A percentile compares a stretch with the other conserved stretches of the same genome.
phyloP scores from a whole-genome alignment of 2,329 filamentous ascomycete genomes.

The Venturia pyrina region DNA sequence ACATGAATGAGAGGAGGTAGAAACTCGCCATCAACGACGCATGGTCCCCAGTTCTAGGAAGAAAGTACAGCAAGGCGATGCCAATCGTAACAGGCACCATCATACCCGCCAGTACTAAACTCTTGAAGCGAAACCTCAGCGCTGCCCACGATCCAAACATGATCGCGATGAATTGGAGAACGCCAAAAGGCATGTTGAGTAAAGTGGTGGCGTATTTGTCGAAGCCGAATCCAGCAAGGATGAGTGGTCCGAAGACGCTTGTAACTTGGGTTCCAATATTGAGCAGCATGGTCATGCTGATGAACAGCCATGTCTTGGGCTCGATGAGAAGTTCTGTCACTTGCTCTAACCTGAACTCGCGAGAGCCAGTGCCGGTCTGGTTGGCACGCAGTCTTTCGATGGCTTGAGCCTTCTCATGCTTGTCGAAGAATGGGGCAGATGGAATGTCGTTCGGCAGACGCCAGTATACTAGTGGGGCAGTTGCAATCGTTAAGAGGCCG shows the following conservation, averaged over 20 bases:
- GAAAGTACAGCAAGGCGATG: conserved; percentile 45
- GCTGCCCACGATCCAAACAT: conserved; percentile 42
- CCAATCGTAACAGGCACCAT: conserved; percentile 53
- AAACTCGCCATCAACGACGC: conserved; percentile 48
- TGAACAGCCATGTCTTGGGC: conserved; percentile 47
- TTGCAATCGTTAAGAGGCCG: conserved; percentile 49
- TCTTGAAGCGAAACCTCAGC: conserved; percentile 48
- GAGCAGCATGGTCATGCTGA: conserved; percentile 49
- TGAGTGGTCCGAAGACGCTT: conserved; percentile 56
- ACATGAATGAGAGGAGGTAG: conserved; percentile 57
- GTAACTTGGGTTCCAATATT: conserved; percentile 56
- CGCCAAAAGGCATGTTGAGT: conserved; percentile 59
- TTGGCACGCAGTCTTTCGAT: conserved; percentile 42
- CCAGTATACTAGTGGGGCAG: conserved; percentile 49
- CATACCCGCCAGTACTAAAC: conserved; percentile 41
- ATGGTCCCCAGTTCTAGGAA: conserved; percentile 36
- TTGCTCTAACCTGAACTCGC: conserved; percentile 37
- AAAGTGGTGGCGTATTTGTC: conserved; percentile 48
- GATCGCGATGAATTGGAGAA: conserved; percentile 19
- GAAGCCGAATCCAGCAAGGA: conserved; percentile 50
- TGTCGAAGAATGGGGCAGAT: conserved; percentile 38
- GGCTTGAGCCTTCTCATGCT: conserved; percentile 36
- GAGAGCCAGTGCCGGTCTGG: conserved; percentile 36
- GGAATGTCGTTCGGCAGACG: conserved; percentile 50
- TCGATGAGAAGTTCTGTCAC: conserved; percentile 33